Evolutionary conservation across 768 basidiomycete species (phyloP), one percentile per base, ranked within the genome.

Genomic region (Podaxis mareebaensis): DNA sequence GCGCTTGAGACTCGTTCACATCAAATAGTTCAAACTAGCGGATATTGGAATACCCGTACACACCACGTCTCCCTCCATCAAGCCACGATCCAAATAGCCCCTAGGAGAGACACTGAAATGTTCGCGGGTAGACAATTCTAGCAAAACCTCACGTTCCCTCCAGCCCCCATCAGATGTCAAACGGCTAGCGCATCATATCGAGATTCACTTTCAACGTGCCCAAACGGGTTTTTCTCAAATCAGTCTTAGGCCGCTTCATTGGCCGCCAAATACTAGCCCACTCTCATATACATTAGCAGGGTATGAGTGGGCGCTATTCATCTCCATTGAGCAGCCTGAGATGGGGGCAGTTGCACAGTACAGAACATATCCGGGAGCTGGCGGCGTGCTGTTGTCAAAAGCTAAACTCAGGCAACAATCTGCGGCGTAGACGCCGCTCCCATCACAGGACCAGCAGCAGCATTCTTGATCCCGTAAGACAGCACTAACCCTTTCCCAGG

Each of bases 71-170:
- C 15, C 42, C 17, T 13, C 61, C 11, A 44, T 33, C 42, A 53
- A 61, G 22, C 53, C 24, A 42, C 44, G 4, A 13, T 4, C 13
- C 53, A 26, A 17, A 7, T 12, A 22, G 44, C 40, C 6, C 30
- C 20, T 22, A 48, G 13, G 11, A 22, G 11, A 12, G 12, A 48
- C 33, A 12, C 48, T 42, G 55, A 54, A 62, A 62, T 62, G 61
- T 48, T 62, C 61, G 61, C 61, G 61, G 61, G 61, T 62, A 62
- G 61, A 55, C 40, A 7, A 26, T 52, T 60, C 33, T 24, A 24
- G 59, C 52, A 60, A 60, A 24, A 30, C 49, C 53, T 54, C 53
- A 30, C 53, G 20, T 40, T 17, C 10, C 6, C 52, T 39, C 48
- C 61, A 62, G 53, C 30, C 53, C 42, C 22, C 59, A 33, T 20